Evolutionary conservation across 2,329 filamentous ascomycete species (phyloP).

Genomic region (Hypoxylon rubiginosum): DNA sequence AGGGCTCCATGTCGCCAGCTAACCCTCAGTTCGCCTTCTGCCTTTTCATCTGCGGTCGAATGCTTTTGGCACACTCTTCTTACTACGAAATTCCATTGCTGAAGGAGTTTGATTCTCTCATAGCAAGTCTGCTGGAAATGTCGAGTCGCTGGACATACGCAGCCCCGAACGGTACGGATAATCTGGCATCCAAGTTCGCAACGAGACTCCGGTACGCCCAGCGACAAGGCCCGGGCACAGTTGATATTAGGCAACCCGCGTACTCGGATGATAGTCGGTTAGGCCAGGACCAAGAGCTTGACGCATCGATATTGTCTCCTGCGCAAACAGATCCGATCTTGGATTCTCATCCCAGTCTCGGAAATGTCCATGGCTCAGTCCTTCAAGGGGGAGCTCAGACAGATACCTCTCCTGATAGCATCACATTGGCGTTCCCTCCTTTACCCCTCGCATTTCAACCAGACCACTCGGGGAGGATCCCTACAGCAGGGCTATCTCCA

Average conservation of each 20-base stretch:
- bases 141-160: conserved; percentile 53
- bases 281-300: not conserved
- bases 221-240: conserved; percentile 45
- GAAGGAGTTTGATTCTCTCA: conserved; percentile 51
- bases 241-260: conserved; percentile 54
- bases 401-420: conserved; percentile 30
- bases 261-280: conserved; percentile 48
- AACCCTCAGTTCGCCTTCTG: conserved; percentile 61
- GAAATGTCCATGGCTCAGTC: not conserved
- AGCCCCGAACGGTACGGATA: conserved; percentile 25
- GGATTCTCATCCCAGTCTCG: not conserved
- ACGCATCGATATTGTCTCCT: not conserved
- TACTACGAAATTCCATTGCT: conserved; percentile 51
- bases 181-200: conserved; percentile 55
- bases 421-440: conserved; percentile 38
- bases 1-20: conserved; percentile 51
- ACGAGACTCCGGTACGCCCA: conserved; percentile 47
- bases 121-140: conserved; percentile 54
- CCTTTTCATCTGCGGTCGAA: conserved; percentile 60
- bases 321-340: not conserved
- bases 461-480: conserved; percentile 8
- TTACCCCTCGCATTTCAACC: conserved; percentile 32
- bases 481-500: conserved; percentile 13
- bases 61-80: conserved; percentile 56
- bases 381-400: not conserved